Conservation (phyloP, 2,329 filamentous ascomycete genomes). For the Hymenoscyphus salicellus region DNA sequence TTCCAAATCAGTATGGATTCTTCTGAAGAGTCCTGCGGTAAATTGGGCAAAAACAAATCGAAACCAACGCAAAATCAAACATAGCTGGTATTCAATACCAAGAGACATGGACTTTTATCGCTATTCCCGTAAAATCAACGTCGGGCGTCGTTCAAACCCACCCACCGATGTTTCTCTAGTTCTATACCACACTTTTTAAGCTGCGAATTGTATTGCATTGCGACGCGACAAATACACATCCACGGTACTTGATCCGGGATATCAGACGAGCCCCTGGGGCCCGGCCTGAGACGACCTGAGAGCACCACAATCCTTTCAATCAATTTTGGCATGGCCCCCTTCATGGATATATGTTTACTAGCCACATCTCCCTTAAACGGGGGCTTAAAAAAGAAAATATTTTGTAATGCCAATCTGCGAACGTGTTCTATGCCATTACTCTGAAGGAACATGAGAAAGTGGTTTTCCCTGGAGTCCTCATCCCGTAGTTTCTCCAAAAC, state of each 20-base stretch:
- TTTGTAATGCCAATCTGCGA: neutral
- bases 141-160: too few species aligned
- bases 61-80: too few species aligned
- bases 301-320: neutral
- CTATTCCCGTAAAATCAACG: too few species aligned
- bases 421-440: neutral
- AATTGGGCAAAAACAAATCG: too few species aligned
- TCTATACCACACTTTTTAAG: too few species aligned
- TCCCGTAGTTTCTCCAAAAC: neutral
- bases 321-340: neutral
- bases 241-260: neutral
- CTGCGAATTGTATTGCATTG: too few species aligned
- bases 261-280: neutral
- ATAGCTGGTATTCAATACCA: too few species aligned
- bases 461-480: neutral
- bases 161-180: too few species aligned
- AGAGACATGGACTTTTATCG: too few species aligned
- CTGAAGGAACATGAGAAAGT: neutral
- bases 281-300: neutral
- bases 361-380: neutral
- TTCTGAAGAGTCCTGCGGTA: too few species aligned
- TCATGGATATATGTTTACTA: neutral
- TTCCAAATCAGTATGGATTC: too few species aligned
- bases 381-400: neutral
- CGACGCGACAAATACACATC: too few species aligned